Evolutionary conservation across 805 yeast genomes (phyloP).

Genomic region (Pachysolen tannophilus): DNA sequence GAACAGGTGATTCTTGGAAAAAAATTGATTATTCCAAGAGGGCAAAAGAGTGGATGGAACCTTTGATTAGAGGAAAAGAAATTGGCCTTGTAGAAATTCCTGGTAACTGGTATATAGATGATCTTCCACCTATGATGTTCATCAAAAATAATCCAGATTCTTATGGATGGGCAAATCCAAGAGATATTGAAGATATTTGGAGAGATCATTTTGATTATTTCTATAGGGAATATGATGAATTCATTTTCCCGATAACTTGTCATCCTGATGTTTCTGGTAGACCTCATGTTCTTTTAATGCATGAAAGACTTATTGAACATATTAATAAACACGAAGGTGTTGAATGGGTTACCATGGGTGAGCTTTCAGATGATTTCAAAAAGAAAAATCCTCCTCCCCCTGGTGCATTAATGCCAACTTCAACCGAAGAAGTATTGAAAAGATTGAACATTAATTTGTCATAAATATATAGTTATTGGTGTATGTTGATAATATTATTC

Average conservation of each 20-base stretch:
- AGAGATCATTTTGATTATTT: slow-evolving; percentile 29
- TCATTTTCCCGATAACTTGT: slow-evolving; percentile 28
- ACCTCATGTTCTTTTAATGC: slow-evolving; percentile 28
- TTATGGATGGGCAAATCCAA: slow-evolving; percentile 27
- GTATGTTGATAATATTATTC: too few relatives aligned
- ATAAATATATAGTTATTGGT: too few relatives aligned
- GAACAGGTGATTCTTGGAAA: too few relatives aligned
- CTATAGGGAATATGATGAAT: slow-evolving; percentile 28
- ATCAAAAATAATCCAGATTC: slow-evolving; percentile 23
- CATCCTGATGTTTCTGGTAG: slow-evolving; percentile 31
- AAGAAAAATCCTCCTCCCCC: slow-evolving; percentile 17
- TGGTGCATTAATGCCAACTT: slow-evolving; percentile 22
- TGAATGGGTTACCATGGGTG: slow-evolving; percentile 31
- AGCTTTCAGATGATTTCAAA: slow-evolving; percentile 24
- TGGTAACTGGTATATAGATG: slow-evolving; percentile 29
- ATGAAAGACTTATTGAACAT: slow-evolving; percentile 26
- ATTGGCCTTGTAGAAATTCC: slow-evolving; percentile 30
- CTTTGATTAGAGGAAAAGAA: slow-evolving; percentile 22
- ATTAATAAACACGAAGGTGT: slow-evolving; percentile 29
- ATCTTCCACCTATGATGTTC: slow-evolving; percentile 31
- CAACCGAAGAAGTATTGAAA: slow-evolving; percentile 9
- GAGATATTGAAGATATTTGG: slow-evolving; percentile 30
- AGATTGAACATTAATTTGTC: slow-evolving; percentile 1
- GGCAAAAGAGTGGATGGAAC: slow-evolving; percentile 30
- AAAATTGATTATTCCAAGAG: too few relatives aligned